Evolutionary conservation across 306 rosid species (phyloP).

Genomic region (Malus fusca): DNA sequence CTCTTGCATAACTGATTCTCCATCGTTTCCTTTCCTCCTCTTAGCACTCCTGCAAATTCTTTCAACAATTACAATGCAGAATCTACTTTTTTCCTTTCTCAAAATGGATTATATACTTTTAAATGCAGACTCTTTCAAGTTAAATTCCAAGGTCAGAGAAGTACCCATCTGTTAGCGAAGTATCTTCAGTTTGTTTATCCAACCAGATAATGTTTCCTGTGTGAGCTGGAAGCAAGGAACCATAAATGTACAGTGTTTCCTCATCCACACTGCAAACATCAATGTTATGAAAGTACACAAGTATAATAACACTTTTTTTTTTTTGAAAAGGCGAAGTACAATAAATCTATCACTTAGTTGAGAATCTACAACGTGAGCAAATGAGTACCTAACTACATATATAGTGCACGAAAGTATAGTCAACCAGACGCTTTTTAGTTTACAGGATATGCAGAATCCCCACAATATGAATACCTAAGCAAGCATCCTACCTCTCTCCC

Average conservation of each 20-base stretch:
- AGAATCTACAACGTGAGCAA: background rate
- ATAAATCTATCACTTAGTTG: background rate
- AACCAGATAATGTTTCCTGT: conserved; percentile 78
- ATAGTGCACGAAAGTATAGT: background rate
- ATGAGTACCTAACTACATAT: background rate
- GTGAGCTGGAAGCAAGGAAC: conserved; percentile 55
- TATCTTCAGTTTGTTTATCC: conserved; percentile 39
- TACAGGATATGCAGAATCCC: background rate
- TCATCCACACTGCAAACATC: conserved; percentile 65
- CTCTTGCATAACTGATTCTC: conserved; percentile 14
- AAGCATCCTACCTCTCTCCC: background rate
- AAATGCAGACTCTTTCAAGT: background rate
- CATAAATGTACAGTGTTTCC: conserved; percentile 60
- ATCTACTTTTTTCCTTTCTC: background rate
- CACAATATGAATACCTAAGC: background rate
- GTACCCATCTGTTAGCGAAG: conserved; percentile 39
- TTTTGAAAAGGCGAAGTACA: background rate
- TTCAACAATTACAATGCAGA: background rate
- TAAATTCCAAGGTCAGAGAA: conserved; percentile 3
- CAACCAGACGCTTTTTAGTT: background rate
- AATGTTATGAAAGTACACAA: background rate
- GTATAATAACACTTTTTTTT: background rate
- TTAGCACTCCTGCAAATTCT: conserved; percentile 28
- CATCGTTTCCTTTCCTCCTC: conserved; percentile 42
- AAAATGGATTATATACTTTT: background rate